Base-by-base conservation (phyloP, 2,329 filamentous ascomycete species). In the Purpureocillium lavendulum region DNA sequence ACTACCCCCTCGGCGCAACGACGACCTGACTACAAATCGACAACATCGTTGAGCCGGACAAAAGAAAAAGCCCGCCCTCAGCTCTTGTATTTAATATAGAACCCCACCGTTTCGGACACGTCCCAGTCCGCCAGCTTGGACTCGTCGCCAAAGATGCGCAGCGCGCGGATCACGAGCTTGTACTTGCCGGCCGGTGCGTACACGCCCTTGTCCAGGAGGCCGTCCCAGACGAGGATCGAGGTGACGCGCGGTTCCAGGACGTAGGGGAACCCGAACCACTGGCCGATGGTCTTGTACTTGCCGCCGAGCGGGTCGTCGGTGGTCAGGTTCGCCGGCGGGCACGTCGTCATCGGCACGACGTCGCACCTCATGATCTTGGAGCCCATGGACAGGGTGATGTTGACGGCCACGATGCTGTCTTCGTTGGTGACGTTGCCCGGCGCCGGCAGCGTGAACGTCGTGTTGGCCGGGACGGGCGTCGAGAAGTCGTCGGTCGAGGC, bases 61-160 rank as follows among this genome's bases (percentile, higher is more conserved):
- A n/a, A n/a, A n/a, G n/a, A n/a, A n/a, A n/a, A n/a, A n/a, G n/a
- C n/a, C n/a, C n/a, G n/a, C n/a, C n/a, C n/a, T n/a, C n/a, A n/a
- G n/a, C n/a, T 26, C 21, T 26, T 26, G 21, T 36, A 40, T 17
- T 4, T n/a, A 18, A 41, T 34, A 7, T 15, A 24, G 6, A 41
- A 40, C 3, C 24, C 16, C 13, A n/a, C 10, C 16, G 38, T 30
- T 16, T 36, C 33, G 28, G 33, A 35, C 16, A 37, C 35, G 29
- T 70, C 66, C 45, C 66, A 71, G 39, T 71, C 65, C 6, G 49
- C 51, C 1, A 49, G 39, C 42, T 58, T 49, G 3, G 52, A 45
- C 7, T 51, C 44, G 40, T 71, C 56, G 8, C 69, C 68, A 40
- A 65, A 68, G 42, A 71, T 58, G 46, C 61, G 62, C 40, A 71